Evolutionary conservation across 306 rosid genomes (phyloP).

Genomic region (Gastrolobium bilobum): DNA sequence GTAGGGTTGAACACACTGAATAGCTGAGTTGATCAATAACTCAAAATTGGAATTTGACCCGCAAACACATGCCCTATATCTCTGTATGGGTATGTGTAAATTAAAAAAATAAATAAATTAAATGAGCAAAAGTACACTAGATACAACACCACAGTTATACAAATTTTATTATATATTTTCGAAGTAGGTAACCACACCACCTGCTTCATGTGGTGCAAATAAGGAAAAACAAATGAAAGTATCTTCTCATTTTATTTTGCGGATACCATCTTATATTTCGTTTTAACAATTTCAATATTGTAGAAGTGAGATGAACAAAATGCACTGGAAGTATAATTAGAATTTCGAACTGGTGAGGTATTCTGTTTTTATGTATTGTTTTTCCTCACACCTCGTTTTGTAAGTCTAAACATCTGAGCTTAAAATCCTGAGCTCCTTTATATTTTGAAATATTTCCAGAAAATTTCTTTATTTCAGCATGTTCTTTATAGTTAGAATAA

Average conservation of each 20-base stretch:
- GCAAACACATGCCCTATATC: too few species aligned
- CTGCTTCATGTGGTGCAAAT: not conserved
- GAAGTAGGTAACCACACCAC: not conserved
- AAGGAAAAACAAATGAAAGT: not conserved
- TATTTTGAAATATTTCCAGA: not conserved
- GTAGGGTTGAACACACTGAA: not conserved
- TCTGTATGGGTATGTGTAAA: too few species aligned
- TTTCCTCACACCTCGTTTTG: not conserved
- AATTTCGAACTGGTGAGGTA: not conserved
- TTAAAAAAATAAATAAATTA: too few species aligned
- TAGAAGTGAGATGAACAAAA: not conserved
- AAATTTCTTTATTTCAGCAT: not conserved
- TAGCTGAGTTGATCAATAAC: too few species aligned
- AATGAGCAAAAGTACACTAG: too few species aligned
- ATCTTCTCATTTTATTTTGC: not conserved
- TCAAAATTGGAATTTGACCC: too few species aligned
- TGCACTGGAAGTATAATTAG: not conserved
- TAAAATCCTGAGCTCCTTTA: not conserved
- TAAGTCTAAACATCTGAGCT: not conserved
- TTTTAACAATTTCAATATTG: not conserved
- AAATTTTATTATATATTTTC: not conserved
- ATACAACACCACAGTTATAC: too few species aligned
- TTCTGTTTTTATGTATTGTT: not conserved
- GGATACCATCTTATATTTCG: not conserved
- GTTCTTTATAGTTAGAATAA: not conserved